Conservation (phyloP, 1,284 basidiomycete species). For the Ustilago hordei region DNA sequence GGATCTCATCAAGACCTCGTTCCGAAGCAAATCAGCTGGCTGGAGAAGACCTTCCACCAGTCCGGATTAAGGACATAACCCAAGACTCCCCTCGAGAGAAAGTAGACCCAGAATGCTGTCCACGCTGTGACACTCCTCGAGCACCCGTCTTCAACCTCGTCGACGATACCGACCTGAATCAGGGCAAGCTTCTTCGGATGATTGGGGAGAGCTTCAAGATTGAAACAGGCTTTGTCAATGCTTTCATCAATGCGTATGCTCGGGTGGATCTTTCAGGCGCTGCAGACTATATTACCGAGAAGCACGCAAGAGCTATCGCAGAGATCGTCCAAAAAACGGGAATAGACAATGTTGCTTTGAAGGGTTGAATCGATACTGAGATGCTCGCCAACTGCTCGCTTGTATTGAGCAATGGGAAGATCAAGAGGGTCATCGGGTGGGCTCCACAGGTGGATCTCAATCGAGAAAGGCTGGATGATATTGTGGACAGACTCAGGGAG, state of each 20-base stretch:
- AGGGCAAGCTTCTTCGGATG: constrained; percentile 50
- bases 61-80: constrained; percentile 45
- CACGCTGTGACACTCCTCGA: constrained; percentile 37
- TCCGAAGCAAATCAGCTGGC: constrained; percentile 34
- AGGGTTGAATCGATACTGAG: constrained; percentile 36
- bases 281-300: constrained; percentile 58
- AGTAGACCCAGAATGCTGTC: constrained; percentile 38
- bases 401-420: constrained; percentile 47
- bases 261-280: constrained; percentile 33
- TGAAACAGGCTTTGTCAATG: constrained; percentile 51
- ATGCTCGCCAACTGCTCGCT: constrained; percentile 42
- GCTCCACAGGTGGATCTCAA: constrained; percentile 21
- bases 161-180: constrained; percentile 52
- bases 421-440: constrained; percentile 43
- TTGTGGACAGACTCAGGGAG: constrained; percentile 25
- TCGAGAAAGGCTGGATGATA: constrained; percentile 20
- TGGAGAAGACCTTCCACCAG: constrained; percentile 47
- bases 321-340: constrained; percentile 24
- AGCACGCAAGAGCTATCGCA: constrained; percentile 34
- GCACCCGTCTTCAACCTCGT: constrained; percentile 60
- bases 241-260: constrained; percentile 53
- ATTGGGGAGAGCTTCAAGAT: constrained; percentile 39
- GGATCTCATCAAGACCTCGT: constrained; percentile 40
- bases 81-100: constrained; percentile 42
- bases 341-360: constrained; percentile 14